Percentiles rank a stretch among this genome's conserved stretches.
phyloP scores from a whole-genome alignment of 441 rosid genomes.

The Aquilaria agallochum region DNA sequence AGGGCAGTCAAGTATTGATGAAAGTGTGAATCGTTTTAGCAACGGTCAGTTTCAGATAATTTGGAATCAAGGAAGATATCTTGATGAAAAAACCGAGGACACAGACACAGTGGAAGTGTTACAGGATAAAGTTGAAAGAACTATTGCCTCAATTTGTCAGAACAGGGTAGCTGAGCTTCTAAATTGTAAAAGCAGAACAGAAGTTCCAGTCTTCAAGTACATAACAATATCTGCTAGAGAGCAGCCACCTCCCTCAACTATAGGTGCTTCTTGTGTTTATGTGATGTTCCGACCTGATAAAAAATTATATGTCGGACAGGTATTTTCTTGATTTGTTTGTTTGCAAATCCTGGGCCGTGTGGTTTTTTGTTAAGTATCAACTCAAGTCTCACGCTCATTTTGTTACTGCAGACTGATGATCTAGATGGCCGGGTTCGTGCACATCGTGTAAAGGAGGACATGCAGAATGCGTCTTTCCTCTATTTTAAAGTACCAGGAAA shows the following conservation, averaged over 20 bases:
- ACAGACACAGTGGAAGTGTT: slow-evolving; percentile 28
- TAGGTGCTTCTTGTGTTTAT: slow-evolving; percentile 85
- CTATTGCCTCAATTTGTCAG: slow-evolving; percentile 44
- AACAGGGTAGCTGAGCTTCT: slow-evolving; percentile 53
- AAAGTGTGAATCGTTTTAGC: slow-evolving; percentile 23
- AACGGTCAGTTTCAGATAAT: slow-evolving; percentile 17
- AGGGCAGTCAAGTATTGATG: slow-evolving; percentile 11
- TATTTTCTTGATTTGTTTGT: slow-evolving; percentile 18
- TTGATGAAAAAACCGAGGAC: slow-evolving; percentile 24
- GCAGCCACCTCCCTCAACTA: slow-evolving; percentile 90
- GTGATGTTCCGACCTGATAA: slow-evolving; percentile 83
- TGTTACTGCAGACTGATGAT: slow-evolving; percentile 75
- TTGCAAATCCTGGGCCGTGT: neutral
- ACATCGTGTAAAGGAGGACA: slow-evolving; percentile 71
- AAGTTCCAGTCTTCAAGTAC: slow-evolving; percentile 36
- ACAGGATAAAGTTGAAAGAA: slow-evolving; percentile 43
- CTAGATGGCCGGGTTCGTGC: slow-evolving; percentile 78
- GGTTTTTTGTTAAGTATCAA: neutral
- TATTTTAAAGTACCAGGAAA: slow-evolving; percentile 86
- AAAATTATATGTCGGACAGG: slow-evolving; percentile 91
- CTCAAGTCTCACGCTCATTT: neutral
- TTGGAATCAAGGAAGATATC: slow-evolving; percentile 21
- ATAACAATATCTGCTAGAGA: slow-evolving; percentile 66
- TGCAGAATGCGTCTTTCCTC: slow-evolving; percentile 69
- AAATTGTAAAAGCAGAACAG: slow-evolving; percentile 28